These are phyloP conservation scores for Schizothecium vesticola DNA, from an alignment of 495 filamentous ascomycete species.

Conservation along the genomic window DNA sequence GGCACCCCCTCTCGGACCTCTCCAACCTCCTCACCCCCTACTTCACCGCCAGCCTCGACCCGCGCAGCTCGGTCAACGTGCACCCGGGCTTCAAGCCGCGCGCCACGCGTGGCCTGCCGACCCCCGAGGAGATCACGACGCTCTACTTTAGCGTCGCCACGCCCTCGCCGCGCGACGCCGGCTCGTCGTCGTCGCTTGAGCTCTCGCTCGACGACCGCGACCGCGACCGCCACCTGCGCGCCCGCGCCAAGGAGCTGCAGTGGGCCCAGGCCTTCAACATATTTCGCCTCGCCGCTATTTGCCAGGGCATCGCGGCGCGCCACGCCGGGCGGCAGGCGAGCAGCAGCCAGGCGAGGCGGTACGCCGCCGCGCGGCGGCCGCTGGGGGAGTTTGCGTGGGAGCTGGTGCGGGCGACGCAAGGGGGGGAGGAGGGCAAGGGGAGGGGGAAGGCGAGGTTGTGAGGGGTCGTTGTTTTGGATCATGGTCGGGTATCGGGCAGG, in stretches of 20 bases:
- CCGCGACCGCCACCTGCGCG: slow-evolving; percentile 33
- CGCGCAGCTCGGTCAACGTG: slow-evolving; percentile 24
- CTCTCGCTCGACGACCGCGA: slow-evolving; percentile 14
- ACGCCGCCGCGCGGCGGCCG: slow-evolving; percentile 57
- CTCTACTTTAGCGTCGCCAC: slow-evolving; percentile 75
- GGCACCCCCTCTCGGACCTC: slow-evolving; percentile 83
- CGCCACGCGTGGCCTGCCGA: slow-evolving; percentile 67
- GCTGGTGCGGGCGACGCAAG: slow-evolving; percentile 34
- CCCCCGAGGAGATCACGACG: slow-evolving; percentile 58
- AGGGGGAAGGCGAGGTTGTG: slow-evolving; percentile 14
- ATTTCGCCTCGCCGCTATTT: slow-evolving; percentile 67
- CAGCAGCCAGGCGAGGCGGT: slow-evolving; percentile 69
- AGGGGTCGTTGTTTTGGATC: not conserved
- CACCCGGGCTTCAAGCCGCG: slow-evolving; percentile 54
- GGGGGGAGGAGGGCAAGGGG: slow-evolving; percentile 10
- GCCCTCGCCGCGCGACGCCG: slow-evolving; percentile 51
- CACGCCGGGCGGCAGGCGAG: slow-evolving; percentile 84
- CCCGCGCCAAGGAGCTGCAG: slow-evolving; percentile 47
- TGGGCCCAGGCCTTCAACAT: slow-evolving; percentile 62
- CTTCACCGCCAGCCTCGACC: slow-evolving; percentile 36
- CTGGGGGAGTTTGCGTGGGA: slow-evolving; percentile 75
- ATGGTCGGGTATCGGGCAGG: not conserved
- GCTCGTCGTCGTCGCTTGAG: slow-evolving; percentile 19
- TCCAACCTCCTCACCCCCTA: slow-evolving; percentile 74
- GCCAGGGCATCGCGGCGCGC: slow-evolving; percentile 89